These are phyloP conservation scores for Blastobotrys peoriensis DNA, from an alignment of 805 yeast genomes.

Conservation along the genomic window DNA sequence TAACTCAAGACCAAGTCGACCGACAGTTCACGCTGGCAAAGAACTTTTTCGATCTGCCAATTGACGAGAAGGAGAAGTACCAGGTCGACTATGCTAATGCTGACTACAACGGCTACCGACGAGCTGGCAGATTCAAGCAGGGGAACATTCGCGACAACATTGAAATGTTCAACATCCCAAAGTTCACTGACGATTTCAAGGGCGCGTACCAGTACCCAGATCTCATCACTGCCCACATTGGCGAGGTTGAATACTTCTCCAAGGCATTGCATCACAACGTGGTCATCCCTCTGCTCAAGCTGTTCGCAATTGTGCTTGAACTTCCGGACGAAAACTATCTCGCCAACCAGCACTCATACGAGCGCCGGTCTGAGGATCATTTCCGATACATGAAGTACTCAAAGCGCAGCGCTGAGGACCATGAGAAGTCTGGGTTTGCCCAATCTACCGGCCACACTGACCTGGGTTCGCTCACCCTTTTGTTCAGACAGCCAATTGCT, in stretches of 20 bases:
- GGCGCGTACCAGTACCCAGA: constrained; percentile 5
- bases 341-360: not conserved
- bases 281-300: not conserved
- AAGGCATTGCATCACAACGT: not conserved
- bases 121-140: constrained; percentile 1
- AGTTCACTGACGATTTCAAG: constrained; percentile 2
- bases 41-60: constrained; percentile 6
- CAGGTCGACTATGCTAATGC: constrained; percentile 1
- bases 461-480: constrained; percentile 1
- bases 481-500: constrained; percentile 2
- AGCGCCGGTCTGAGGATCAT: not conserved
- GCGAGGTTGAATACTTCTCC: not conserved
- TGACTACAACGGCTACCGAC: not conserved
- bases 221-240: not conserved
- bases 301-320: constrained; percentile 2
- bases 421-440: not conserved
- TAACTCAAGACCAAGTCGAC: constrained; percentile 8
- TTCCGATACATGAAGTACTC: constrained; percentile 4
- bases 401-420: not conserved
- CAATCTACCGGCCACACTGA: constrained; percentile 3
- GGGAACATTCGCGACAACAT: not conserved
- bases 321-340: constrained; percentile 1
- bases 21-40: constrained; percentile 8
- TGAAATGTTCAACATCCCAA: not conserved
- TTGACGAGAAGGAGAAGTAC: constrained; percentile 6